phyloP scores from a whole-genome alignment of 768 basidiomycete species.

The Mycena metata region DNA sequence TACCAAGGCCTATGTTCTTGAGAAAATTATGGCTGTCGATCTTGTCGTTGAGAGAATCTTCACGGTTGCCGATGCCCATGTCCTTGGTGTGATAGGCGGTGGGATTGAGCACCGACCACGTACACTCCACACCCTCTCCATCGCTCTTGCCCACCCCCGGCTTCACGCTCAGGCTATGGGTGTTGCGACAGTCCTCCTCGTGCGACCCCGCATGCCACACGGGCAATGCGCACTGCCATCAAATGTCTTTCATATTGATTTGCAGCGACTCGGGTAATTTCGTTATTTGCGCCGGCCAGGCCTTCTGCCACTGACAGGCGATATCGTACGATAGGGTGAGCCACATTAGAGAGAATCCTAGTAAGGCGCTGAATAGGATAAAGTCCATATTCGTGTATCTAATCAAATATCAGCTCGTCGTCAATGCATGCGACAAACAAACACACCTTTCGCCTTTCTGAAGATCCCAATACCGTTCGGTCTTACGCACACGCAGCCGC shows the following conservation, averaged over 20 bases:
- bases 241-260: no score
- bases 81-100: constrained; percentile 1
- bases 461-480: constrained; percentile 8
- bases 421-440: neutral
- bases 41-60: neutral
- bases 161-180: neutral
- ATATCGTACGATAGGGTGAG: neutral
- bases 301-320: neutral
- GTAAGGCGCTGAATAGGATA: neutral
- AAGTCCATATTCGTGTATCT: constrained; percentile 1
- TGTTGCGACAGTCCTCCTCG: neutral
- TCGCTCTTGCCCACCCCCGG: neutral
- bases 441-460: neutral
- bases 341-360: neutral
- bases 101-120: constrained; percentile 4
- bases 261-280: no score
- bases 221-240: neutral
- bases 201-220: neutral
- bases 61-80: neutral
- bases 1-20: constrained; percentile 10
- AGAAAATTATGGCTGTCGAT: constrained; percentile 5
- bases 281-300: neutral
- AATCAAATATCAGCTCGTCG: no score
- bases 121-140: constrained; percentile 9
- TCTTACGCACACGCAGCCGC: constrained; percentile 1